Evolutionary conservation across 2,329 filamentous ascomycete genomes (phyloP).

Genomic region (Sclerotinia spermophila): DNA sequence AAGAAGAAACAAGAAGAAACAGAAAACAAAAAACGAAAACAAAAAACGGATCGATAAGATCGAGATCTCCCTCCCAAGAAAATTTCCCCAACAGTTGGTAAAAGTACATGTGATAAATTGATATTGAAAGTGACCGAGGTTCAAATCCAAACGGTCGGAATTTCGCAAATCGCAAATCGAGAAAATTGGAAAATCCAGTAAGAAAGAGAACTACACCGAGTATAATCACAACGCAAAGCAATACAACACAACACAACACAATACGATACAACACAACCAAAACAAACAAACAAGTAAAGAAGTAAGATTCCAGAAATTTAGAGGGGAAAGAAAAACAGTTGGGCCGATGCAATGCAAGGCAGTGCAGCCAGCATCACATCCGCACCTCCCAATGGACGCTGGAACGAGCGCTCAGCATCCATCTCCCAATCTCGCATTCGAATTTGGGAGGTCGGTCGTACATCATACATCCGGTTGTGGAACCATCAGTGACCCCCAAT

Average conservation of each 20-base stretch:
- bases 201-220: slow-evolving; percentile 3
- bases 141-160: not conserved
- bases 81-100: slow-evolving; percentile 3
- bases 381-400: not conserved
- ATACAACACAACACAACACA: too few species aligned
- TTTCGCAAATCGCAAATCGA: not conserved
- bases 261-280: not conserved
- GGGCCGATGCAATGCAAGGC: slow-evolving; percentile 8
- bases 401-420: slow-evolving; percentile 7
- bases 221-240: not conserved
- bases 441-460: slow-evolving; percentile 7
- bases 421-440: not conserved
- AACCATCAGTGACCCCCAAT: not conserved
- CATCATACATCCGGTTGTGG: not conserved
- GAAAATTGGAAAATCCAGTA: too few species aligned
- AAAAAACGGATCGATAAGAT: not conserved
- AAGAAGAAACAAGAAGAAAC: not conserved
- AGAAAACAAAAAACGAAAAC: not conserved
- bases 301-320: not conserved
- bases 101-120: slow-evolving; percentile 8
- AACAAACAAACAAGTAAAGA: not conserved
- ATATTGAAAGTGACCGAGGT: slow-evolving; percentile 6
- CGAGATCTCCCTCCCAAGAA: not conserved
- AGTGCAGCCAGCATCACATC: not conserved
- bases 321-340: not conserved